Base-by-base conservation (phyloP, 306 rosid species). In the Alnus rubra region DNA sequence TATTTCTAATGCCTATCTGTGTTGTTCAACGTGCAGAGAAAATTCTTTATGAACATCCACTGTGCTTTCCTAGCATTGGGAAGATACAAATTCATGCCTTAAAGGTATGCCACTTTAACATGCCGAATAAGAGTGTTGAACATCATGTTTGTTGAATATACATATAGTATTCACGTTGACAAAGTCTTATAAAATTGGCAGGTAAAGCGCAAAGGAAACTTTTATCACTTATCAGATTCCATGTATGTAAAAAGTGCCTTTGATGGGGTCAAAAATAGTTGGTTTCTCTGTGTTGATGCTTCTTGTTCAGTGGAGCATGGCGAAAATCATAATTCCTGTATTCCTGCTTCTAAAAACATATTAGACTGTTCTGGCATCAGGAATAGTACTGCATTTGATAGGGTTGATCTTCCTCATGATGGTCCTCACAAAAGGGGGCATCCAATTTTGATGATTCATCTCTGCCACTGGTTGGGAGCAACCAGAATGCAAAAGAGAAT, bases 211-310 rank as follows among this genome's bases (percentile, higher is more conserved):
- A 74, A 33, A 48, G 85, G 85, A 30, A n/a, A 28, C 79, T 74
- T 78, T 16, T 88, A 86, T 80, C 82, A 71, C 76, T 75, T 88
- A 54, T 77, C 88, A 8, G 88, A 86, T 63, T 81, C 82, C 64
- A 76, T 88, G 83, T 5, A 11, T 52, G 82, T 88, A 56, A 83
- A 60, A 79, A 55, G 68, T 19, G 86, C 83, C 44, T 82, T 78
- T 76, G 55, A 51, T 45, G 82, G 76, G 71, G 60, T 54, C 44
- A 42, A 50, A 4, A 44, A 23, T 33, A 56, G 68, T 33, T 83
- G 88, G 87, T 84, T 86, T 82, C 82, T 88, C 7, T 54, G 50
- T 58, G 86, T 79, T 44, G 92, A 88, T 74, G 86, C 74, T 60
- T 78, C 82, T 39, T 3, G 37, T 42, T 49, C 79, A 3, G 78